Evolutionary conservation across 139 green algal genomes (phyloP).

Genomic region (Chlamydomonas sphaeroides): DNA sequence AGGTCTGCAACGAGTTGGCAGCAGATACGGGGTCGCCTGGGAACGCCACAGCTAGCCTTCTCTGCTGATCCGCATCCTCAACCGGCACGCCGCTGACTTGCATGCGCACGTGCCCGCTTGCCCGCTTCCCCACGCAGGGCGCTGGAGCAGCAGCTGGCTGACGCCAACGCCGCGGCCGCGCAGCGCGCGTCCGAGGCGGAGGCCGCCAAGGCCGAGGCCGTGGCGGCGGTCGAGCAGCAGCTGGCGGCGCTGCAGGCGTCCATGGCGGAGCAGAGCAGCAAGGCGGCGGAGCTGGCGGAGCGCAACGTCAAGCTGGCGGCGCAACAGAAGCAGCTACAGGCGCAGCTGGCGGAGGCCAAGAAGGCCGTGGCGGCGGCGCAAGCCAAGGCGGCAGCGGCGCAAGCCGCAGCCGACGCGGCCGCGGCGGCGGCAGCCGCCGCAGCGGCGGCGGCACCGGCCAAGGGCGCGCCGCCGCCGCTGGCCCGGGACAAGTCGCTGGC

Average conservation of each 20-base stretch:
- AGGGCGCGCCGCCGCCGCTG: not conserved
- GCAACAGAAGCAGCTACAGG: not conserved
- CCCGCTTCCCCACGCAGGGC: too few relatives aligned
- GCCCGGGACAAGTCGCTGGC: slow-evolving; percentile 3
- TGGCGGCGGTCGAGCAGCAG: slow-evolving; percentile 1
- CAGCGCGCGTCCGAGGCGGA: not conserved
- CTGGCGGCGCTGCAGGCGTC: slow-evolving; percentile 3
- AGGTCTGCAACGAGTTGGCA: too few relatives aligned
- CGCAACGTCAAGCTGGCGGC: not conserved
- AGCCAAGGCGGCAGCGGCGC: not conserved
- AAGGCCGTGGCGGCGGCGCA: not conserved
- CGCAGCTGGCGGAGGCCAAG: slow-evolving; percentile 2
- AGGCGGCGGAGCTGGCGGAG: not conserved
- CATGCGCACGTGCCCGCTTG: too few relatives aligned
- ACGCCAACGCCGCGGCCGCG: not conserved
- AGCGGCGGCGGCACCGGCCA: not conserved
- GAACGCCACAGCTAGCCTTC: too few relatives aligned
- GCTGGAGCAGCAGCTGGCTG: slow-evolving; percentile 33
- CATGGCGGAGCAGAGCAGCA: not conserved
- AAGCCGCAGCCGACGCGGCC: not conserved
- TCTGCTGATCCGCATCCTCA: too few relatives aligned
- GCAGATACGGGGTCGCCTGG: too few relatives aligned
- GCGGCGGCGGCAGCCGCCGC: not conserved
- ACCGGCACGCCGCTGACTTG: too few relatives aligned
- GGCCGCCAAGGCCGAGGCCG: not conserved